phyloP scores from a whole-genome alignment of 2,329 filamentous ascomycete species.

The Pestalotiopsis sp. region DNA sequence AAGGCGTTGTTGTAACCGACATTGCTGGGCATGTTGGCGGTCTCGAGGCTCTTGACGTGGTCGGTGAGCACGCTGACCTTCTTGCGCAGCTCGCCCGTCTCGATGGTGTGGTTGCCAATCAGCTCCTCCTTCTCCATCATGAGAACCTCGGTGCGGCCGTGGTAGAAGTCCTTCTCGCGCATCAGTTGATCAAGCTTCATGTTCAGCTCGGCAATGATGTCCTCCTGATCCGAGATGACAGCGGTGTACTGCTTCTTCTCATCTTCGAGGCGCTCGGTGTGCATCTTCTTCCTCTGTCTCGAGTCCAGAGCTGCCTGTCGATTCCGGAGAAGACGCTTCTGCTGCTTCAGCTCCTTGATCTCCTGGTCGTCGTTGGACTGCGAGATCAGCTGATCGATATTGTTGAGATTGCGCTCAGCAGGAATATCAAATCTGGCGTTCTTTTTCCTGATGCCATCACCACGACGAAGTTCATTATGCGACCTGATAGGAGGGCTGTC shows the following conservation, averaged over 20 bases:
- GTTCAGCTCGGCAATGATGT: conserved; percentile 71
- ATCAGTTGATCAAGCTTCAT: conserved; percentile 71
- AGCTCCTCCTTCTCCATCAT: conserved; percentile 90
- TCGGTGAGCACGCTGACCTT: conserved; percentile 83
- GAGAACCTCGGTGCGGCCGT: conserved; percentile 75
- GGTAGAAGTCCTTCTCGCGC: conserved; percentile 73
- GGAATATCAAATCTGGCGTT: conserved; percentile 98
- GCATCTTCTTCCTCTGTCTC: conserved; percentile 95
- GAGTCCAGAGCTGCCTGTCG: conserved; percentile 97
- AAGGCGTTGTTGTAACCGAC: conserved; percentile 72
- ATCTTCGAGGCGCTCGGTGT: conserved; percentile 93
- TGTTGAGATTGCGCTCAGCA: conserved; percentile 86
- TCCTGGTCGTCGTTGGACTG: conserved; percentile 88
- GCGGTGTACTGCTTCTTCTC: conserved; percentile 92
- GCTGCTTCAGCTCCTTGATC: conserved; percentile 97
- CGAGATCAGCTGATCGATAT: conserved; percentile 91
- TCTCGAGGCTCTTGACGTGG: conserved; percentile 72
- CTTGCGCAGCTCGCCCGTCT: conserved; percentile 89
- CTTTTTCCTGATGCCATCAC: conserved; percentile 97
- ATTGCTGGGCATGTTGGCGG: conserved; percentile 58
- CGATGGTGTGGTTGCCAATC: conserved; percentile 83
- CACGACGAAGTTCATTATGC: conserved; percentile 75
- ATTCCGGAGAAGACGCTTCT: conserved; percentile 93
- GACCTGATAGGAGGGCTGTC: conserved; percentile 71
- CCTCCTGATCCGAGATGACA: conserved; percentile 77